These are phyloP conservation scores for Glebionis coronaria DNA, from an alignment of 129 eudicot species.

Conservation along the genomic window DNA sequence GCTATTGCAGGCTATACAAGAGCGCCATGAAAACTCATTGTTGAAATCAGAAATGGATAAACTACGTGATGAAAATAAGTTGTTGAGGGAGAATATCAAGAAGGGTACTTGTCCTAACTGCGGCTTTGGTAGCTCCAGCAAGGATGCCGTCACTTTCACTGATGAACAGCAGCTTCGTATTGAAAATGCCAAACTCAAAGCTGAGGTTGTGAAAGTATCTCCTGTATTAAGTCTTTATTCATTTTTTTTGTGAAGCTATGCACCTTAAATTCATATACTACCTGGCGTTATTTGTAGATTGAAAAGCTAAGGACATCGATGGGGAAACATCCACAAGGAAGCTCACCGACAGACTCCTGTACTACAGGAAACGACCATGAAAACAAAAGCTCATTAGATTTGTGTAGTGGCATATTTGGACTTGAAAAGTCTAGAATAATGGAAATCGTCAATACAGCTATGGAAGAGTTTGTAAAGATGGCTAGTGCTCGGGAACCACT, in stretches of 20 bases:
- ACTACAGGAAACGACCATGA: conserved; percentile 60
- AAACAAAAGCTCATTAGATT: conserved; percentile 60
- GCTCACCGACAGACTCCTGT: conserved; percentile 51
- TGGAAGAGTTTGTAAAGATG: conserved; percentile 73
- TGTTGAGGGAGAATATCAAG: conserved; percentile 57
- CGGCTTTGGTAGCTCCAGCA: conserved; percentile 57
- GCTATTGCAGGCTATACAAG: conserved; percentile 85
- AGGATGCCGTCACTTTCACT: conserved; percentile 35
- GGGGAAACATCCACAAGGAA: conserved; percentile 57
- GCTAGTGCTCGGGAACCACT: conserved; percentile 73
- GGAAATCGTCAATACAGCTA: conserved; percentile 56
- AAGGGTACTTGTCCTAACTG: conserved; percentile 72
- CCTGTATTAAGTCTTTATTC: neutral
- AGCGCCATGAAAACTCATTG: conserved; percentile 94
- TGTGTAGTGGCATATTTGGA: conserved; percentile 60
- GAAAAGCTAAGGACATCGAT: conserved; percentile 65
- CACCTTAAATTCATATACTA: conserved; percentile 5
- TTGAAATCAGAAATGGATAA: conserved; percentile 82
- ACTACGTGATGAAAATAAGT: conserved; percentile 74
- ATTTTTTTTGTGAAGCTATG: conserved; percentile 2
- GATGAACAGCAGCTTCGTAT: conserved; percentile 66
- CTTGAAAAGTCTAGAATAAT: conserved; percentile 57
- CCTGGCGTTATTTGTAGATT: conserved; percentile 41
- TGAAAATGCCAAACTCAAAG: conserved; percentile 83
- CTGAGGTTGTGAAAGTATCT: conserved; percentile 58